Evolutionary conservation across 2,329 filamentous ascomycete genomes (phyloP).

Genomic region (Botrytis paeoniae): DNA sequence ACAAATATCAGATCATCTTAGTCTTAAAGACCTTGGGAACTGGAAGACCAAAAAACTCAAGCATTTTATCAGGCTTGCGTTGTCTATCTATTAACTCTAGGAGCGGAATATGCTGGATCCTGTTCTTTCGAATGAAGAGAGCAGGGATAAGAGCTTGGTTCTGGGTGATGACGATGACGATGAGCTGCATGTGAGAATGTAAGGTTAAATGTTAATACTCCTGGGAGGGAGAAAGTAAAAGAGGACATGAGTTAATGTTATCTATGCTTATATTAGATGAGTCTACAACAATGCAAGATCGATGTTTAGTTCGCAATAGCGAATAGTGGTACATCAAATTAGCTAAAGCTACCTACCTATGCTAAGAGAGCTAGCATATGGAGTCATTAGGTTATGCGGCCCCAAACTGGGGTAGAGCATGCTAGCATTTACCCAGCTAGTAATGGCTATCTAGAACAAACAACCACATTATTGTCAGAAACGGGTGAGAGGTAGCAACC

Average conservation of each 20-base stretch:
- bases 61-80: not conserved
- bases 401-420: not conserved
- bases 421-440: not conserved
- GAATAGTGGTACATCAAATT: not conserved
- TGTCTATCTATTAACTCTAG: not conserved
- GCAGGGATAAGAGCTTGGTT: conserved; percentile 11
- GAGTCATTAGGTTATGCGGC: not conserved
- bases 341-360: not conserved
- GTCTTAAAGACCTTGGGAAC: not conserved
- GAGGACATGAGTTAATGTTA: not conserved
- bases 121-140: not conserved
- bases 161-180: not conserved
- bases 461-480: not conserved
- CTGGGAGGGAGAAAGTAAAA: not conserved
- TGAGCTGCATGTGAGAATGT: not conserved
- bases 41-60: not conserved
- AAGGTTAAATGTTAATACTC: not conserved
- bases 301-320: not conserved
- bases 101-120: not conserved
- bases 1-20: not conserved
- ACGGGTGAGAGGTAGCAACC: not conserved
- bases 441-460: not conserved
- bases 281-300: not conserved
- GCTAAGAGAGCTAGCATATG: not conserved
- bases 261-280: not conserved